A percentile compares a stretch with the other conserved stretches of the same genome.
phyloP scores from a whole-genome alignment of 345 rosid species.

The Citrus reticulata region DNA sequence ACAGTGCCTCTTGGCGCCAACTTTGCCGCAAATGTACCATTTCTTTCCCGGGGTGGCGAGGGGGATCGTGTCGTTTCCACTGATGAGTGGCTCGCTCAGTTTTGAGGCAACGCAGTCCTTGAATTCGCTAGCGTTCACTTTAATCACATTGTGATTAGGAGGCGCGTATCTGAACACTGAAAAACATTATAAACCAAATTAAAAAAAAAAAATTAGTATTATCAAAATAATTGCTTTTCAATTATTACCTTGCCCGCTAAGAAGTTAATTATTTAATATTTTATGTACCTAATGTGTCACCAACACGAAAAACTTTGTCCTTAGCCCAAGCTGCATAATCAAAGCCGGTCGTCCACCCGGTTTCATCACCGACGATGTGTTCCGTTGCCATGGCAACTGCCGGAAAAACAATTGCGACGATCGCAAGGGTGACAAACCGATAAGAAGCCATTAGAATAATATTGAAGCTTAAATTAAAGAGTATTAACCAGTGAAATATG shows the following conservation, averaged over 20 bases:
- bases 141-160: conserved; percentile 29
- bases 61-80: conserved; percentile 36
- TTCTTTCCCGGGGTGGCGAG: conserved; percentile 28
- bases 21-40: conserved; percentile 46
- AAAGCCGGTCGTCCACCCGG: conserved; percentile 23
- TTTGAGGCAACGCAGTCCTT: conserved; percentile 21
- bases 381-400: conserved; percentile 24
- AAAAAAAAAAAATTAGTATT: too few species aligned
- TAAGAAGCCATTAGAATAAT: conserved; percentile 26
- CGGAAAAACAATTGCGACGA: conserved; percentile 22
- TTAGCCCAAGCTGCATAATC: conserved; percentile 33
- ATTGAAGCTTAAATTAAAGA: not conserved
- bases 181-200: too few species aligned
- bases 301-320: conserved; percentile 25
- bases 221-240: too few species aligned
- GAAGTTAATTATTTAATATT: too few species aligned
- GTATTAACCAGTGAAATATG: not conserved
- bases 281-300: conserved; percentile 30
- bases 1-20: conserved; percentile 20
- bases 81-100: not conserved
- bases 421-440: conserved; percentile 7
- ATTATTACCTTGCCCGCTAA: too few species aligned
- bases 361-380: conserved; percentile 24
- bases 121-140: conserved; percentile 27
- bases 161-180: conserved; percentile 33